Percentiles rank a stretch among this genome's conserved stretches.
phyloP scores from a whole-genome alignment of 441 rosid species.

The Cnidoscolus chayamansa region DNA sequence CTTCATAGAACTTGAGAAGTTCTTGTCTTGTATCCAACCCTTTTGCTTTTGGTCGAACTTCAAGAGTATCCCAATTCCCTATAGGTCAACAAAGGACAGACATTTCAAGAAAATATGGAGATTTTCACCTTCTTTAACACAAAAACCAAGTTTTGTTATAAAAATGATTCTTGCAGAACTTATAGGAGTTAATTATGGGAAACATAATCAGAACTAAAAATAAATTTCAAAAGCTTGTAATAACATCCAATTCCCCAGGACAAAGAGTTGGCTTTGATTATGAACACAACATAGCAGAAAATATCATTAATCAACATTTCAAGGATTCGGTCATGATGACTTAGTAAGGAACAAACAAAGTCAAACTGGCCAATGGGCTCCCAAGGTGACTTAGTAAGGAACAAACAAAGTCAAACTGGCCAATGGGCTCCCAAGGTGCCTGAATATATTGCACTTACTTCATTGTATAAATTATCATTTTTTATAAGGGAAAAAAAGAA shows the following conservation, averaged over 20 bases:
- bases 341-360: neutral
- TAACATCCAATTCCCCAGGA: neutral
- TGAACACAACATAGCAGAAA: constrained; percentile 1
- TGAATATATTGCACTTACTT: neutral
- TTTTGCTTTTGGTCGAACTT: constrained; percentile 71
- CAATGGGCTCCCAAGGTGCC: neutral
- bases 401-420: neutral
- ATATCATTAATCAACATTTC: neutral
- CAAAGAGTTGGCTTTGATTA: neutral
- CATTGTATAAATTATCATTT: neutral
- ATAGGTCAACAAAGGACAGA: constrained; percentile 15
- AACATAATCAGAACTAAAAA: neutral
- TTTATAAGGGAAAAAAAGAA: neutral
- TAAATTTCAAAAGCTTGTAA: neutral
- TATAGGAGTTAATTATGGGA: neutral
- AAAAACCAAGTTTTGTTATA: neutral
- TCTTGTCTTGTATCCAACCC: constrained; percentile 78
- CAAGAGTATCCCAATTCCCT: constrained; percentile 95
- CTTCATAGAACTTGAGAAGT: constrained; percentile 78
- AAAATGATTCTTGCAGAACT: neutral
- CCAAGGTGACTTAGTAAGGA: neutral
- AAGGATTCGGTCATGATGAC: neutral
- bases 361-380: constrained; percentile 3
- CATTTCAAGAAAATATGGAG: constrained; percentile 2
- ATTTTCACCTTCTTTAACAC: neutral